These are phyloP conservation scores for Aspergillus fischeri DNA, from an alignment of 2,329 filamentous ascomycete species.

Conservation along the genomic window DNA sequence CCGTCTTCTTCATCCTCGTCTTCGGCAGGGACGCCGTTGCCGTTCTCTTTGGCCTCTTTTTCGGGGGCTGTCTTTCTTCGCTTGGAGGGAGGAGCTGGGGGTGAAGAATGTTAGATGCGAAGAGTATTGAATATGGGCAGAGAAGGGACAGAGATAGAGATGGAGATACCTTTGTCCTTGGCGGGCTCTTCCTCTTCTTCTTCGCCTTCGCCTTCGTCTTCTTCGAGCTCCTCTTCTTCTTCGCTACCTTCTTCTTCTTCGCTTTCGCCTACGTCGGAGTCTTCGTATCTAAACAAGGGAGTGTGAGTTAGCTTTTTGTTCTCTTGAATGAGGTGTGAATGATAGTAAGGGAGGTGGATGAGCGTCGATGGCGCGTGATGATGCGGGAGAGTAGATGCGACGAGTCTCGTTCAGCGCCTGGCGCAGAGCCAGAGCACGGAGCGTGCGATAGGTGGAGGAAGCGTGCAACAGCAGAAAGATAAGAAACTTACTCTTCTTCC, in stretches of 20 bases:
- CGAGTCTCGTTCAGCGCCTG: background rate
- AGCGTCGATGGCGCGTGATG: background rate
- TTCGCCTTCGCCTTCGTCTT: slow-evolving; percentile 27
- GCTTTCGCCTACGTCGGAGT: slow-evolving; percentile 22
- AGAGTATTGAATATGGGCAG: background rate
- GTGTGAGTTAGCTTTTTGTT: background rate
- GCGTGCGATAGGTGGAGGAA: background rate
- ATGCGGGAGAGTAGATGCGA: background rate
- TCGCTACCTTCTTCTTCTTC: slow-evolving; percentile 22
- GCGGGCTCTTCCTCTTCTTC: slow-evolving; percentile 23
- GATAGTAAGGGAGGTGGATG: background rate
- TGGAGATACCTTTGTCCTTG: slow-evolving; percentile 17
- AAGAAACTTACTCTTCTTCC: slow-evolving; percentile 46
- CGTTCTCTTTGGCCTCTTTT: slow-evolving; percentile 15
- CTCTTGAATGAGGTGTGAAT: background rate
- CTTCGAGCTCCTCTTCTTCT: slow-evolving; percentile 21
- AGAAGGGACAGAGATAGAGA: background rate
- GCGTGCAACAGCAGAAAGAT: slow-evolving; percentile 1
- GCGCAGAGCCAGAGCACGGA: slow-evolving; percentile 1
- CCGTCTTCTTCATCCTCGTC: slow-evolving; percentile 14
- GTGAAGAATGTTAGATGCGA: background rate
- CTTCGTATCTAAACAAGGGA: slow-evolving; percentile 30
- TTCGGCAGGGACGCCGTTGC: slow-evolving; percentile 13
- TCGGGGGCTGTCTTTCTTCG: slow-evolving; percentile 30
- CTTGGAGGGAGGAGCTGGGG: slow-evolving; percentile 21